These are phyloP conservation scores for Trichophyton verrucosum DNA, from an alignment of 2,329 filamentous ascomycete genomes.

Conservation along the genomic window DNA sequence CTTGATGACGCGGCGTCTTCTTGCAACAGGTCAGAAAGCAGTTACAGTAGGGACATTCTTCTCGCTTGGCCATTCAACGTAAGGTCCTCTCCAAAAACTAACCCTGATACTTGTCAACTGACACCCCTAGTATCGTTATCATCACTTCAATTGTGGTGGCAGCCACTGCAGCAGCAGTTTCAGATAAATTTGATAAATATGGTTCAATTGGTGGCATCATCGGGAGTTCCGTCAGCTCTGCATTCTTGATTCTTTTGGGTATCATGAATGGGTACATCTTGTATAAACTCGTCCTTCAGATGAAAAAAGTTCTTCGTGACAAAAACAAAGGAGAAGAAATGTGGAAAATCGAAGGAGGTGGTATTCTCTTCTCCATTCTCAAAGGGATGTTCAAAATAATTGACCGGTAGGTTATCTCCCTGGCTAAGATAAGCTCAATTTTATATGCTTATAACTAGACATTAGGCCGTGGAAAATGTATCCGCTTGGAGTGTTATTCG, in stretches of 20 bases:
- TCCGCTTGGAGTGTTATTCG: constrained; percentile 75
- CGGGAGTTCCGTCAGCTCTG: constrained; percentile 73
- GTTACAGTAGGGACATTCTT: constrained; percentile 93
- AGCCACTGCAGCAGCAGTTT: constrained; percentile 72
- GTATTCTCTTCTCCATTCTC: constrained; percentile 60
- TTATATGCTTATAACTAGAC: neutral
- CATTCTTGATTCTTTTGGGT: constrained; percentile 70
- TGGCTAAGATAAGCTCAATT: neutral
- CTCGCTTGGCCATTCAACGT: constrained; percentile 80
- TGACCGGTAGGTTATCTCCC: constrained; percentile 31
- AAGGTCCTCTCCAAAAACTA: constrained; percentile 13
- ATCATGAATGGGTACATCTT: constrained; percentile 78
- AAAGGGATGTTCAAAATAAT: constrained; percentile 64
- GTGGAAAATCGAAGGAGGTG: constrained; percentile 62
- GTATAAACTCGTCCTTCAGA: constrained; percentile 58
- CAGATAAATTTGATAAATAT: constrained; percentile 69
- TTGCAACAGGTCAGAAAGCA: constrained; percentile 72
- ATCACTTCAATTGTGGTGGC: constrained; percentile 85
- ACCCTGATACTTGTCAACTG: neutral
- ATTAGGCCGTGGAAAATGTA: constrained; percentile 78
- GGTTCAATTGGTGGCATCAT: constrained; percentile 73
- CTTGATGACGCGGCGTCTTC: constrained; percentile 79
- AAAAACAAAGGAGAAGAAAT: constrained; percentile 37
- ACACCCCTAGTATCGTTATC: constrained; percentile 54
- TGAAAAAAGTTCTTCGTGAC: constrained; percentile 48